Conservation (phyloP, 1,284 basidiomycete genomes). For the Peniophora sp. region DNA sequence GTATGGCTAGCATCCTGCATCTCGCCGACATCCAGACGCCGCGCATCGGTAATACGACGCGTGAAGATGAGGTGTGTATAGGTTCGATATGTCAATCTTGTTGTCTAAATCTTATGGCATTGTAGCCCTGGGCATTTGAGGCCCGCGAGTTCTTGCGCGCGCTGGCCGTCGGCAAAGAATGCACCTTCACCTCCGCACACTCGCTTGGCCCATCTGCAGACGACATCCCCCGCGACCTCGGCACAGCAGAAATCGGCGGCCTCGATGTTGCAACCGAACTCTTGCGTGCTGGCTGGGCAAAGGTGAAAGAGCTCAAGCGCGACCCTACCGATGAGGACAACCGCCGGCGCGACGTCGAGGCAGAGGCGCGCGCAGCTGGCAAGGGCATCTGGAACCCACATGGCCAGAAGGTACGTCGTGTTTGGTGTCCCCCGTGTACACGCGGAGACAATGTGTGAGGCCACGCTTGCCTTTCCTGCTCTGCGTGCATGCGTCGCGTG, state of each 20-base stretch:
- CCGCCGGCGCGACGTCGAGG: conserved; percentile 67
- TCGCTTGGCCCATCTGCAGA: conserved; percentile 54
- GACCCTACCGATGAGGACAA: conserved; percentile 75
- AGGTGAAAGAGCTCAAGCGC: conserved; percentile 80
- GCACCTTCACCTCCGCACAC: conserved; percentile 72
- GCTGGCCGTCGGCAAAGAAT: conserved; percentile 83
- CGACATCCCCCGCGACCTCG: conserved; percentile 69
- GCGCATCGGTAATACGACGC: conserved; percentile 67
- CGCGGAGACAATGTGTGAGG: not conserved
- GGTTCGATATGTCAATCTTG: not conserved
- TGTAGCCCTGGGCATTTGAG: conserved; percentile 84
- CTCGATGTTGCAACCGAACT: conserved; percentile 75
- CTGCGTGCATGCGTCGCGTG: not conserved
- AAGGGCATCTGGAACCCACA: conserved; percentile 88
- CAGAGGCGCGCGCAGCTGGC: conserved; percentile 69
- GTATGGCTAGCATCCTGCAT: conserved; percentile 66
- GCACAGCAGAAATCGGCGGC: conserved; percentile 62
- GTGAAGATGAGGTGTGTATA: conserved; percentile 77
- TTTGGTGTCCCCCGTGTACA: not conserved
- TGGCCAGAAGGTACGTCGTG: conserved; percentile 56
- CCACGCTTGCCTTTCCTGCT: conserved; percentile 3
- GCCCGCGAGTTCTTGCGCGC: conserved; percentile 88
- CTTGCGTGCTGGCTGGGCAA: conserved; percentile 85
- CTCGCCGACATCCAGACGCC: conserved; percentile 81
- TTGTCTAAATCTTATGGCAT: not conserved